These are phyloP conservation scores for Biancaea sappan DNA, from an alignment of 306 rosid species.

Conservation along the genomic window DNA sequence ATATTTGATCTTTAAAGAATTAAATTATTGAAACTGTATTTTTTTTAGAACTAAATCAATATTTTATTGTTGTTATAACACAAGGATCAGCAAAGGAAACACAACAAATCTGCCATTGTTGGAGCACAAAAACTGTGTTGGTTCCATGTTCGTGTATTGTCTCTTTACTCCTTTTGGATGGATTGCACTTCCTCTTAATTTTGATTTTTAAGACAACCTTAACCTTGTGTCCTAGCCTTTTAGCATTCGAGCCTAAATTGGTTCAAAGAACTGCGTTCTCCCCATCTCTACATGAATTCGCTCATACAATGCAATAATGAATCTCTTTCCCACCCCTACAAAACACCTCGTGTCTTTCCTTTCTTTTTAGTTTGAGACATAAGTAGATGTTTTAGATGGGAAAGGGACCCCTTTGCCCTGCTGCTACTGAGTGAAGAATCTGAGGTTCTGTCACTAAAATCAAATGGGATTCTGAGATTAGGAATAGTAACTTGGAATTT, in stretches of 20 bases:
- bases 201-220: constrained; percentile 33
- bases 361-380: constrained; percentile 15
- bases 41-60: no score
- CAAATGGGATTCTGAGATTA: no score
- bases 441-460: no score
- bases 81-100: constrained; percentile 23
- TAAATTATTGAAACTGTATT: no score
- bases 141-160: constrained; percentile 42
- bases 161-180: constrained; percentile 17
- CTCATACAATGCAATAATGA: background rate
- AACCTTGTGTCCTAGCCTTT: constrained; percentile 28
- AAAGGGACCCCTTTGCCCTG: no score
- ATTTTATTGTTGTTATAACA: no score
- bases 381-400: no score
- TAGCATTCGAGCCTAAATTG: constrained; percentile 9
- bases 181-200: constrained; percentile 39
- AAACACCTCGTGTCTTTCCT: constrained; percentile 6
- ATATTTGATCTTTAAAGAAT: no score
- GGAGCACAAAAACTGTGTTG: constrained; percentile 39
- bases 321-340: background rate
- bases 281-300: background rate
- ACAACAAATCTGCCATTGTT: constrained; percentile 36
- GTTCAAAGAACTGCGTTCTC: constrained; percentile 45
- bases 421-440: no score
- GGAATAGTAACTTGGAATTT: no score